A percentile compares a stretch with the other conserved stretches of the same genome.
phyloP scores from a whole-genome alignment of 2,329 filamentous ascomycete genomes.

The Fusarium sp. region DNA sequence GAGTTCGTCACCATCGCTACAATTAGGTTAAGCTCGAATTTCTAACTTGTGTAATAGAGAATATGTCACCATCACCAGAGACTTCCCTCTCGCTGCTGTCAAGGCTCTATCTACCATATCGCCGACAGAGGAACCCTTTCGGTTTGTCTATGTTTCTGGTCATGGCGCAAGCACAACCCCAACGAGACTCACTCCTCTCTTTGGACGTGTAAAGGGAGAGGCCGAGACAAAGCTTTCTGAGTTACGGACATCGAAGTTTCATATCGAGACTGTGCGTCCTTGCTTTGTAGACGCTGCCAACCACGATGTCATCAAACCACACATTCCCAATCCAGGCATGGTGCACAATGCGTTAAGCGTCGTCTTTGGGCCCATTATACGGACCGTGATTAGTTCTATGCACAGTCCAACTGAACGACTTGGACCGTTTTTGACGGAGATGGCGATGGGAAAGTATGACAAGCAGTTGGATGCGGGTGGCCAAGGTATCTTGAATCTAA shows the following conservation, averaged over 20 bases:
- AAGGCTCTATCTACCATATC: constrained; percentile 23
- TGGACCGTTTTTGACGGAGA: constrained; percentile 21
- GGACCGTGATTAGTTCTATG: constrained; percentile 4
- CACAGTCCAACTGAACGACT: constrained; percentile 30
- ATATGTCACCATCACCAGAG: constrained; percentile 32
- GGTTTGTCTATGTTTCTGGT: constrained; percentile 33
- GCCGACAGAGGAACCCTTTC: constrained; percentile 23
- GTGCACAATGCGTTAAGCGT: background rate
- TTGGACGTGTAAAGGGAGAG: constrained; percentile 33
- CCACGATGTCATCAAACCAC: constrained; percentile 24
- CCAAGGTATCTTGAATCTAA: constrained; percentile 13
- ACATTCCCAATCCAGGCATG: constrained; percentile 20
- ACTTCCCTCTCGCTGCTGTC: constrained; percentile 27
- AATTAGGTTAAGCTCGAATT: background rate
- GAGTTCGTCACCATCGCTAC: constrained; percentile 13
- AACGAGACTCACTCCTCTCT: constrained; percentile 18
- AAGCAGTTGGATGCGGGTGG: background rate
- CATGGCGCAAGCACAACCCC: constrained; percentile 16
- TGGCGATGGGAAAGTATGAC: constrained; percentile 35
- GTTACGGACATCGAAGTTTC: constrained; percentile 9
- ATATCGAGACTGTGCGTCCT: constrained; percentile 26
- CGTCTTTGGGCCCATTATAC: constrained; percentile 3
- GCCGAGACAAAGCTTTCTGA: constrained; percentile 23
- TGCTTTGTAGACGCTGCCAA: constrained; percentile 26
- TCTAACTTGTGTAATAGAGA: constrained; percentile 3